These are phyloP conservation scores for Colletotrichum falcatum DNA, from an alignment of 2,329 filamentous ascomycete genomes.

Conservation along the genomic window DNA sequence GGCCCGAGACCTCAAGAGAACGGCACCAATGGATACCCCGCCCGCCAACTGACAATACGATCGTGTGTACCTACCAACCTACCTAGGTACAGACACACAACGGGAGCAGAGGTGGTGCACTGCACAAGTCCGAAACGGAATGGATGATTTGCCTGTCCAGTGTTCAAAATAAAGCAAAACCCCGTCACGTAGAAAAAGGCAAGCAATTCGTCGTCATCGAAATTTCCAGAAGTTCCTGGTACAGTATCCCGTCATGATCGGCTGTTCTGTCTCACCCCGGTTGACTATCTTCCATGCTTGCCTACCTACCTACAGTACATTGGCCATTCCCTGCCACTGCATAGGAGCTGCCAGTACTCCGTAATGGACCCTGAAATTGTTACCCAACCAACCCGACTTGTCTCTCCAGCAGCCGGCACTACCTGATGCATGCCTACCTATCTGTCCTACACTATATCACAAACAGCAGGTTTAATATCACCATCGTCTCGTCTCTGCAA, in stretches of 20 bases:
- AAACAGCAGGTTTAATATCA: not conserved
- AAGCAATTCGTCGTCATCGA: slow-evolving; percentile 12
- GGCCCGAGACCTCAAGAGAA: slow-evolving; percentile 12
- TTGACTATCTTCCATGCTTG: not conserved
- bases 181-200: not conserved
- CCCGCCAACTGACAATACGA: not conserved
- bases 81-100: too few species aligned
- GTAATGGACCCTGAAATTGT: slow-evolving; percentile 33
- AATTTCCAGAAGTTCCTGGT: slow-evolving; percentile 22
- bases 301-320: not conserved
- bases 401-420: not conserved
- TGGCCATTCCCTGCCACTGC: slow-evolving; percentile 26
- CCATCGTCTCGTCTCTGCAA: not conserved
- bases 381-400: slow-evolving; percentile 1
- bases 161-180: not conserved
- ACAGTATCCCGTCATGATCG: slow-evolving; percentile 9
- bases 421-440: not conserved
- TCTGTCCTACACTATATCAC: not conserved
- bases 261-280: slow-evolving; percentile 1
- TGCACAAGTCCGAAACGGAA: not conserved
- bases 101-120: not conserved
- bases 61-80: too few species aligned
- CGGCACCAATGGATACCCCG: not conserved
- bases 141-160: not conserved
- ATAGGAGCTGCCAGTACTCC: not conserved